A percentile compares a stretch with the other conserved stretches of the same genome.
These are phyloP conservation scores for Fragaria iinumae DNA, from an alignment of 306 rosid genomes.

Conservation along the genomic window DNA sequence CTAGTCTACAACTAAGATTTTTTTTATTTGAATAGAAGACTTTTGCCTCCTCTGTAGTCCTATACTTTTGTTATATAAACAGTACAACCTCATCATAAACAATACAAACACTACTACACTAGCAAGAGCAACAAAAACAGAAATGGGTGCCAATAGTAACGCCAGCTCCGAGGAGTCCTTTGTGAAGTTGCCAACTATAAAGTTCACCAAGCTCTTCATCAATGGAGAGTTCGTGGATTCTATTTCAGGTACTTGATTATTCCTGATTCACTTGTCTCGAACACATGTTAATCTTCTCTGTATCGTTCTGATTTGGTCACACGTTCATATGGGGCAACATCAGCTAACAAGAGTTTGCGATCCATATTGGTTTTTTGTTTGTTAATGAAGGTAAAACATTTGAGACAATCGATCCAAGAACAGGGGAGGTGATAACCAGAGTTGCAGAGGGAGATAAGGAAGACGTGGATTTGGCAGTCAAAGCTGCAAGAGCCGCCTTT, in stretches of 20 bases:
- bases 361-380: too few relatives aligned
- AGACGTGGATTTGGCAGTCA: slow-evolving; percentile 74
- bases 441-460: slow-evolving; percentile 61
- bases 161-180: slow-evolving; percentile 17
- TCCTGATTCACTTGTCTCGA: too few relatives aligned
- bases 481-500: slow-evolving; percentile 81
- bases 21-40: too few relatives aligned
- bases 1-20: too few relatives aligned
- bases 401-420: slow-evolving; percentile 82
- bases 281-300: too few relatives aligned
- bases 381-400: slow-evolving; percentile 55
- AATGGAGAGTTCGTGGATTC: slow-evolving; percentile 80
- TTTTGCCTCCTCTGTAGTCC: too few relatives aligned
- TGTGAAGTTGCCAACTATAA: slow-evolving; percentile 48
- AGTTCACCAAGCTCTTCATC: slow-evolving; percentile 90
- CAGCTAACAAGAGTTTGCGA: too few relatives aligned
- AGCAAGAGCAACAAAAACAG: background rate
- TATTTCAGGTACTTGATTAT: slow-evolving; percentile 51
- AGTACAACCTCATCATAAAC: too few relatives aligned
- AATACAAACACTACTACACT: too few relatives aligned
- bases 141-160: slow-evolving; percentile 42
- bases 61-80: too few relatives aligned
- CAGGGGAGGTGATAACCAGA: slow-evolving; percentile 45
- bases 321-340: too few relatives aligned
- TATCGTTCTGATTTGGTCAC: too few relatives aligned